Evolutionary conservation across 176 grass and related monocot species (phyloP).

Genomic region (Elymus sibiricus): DNA sequence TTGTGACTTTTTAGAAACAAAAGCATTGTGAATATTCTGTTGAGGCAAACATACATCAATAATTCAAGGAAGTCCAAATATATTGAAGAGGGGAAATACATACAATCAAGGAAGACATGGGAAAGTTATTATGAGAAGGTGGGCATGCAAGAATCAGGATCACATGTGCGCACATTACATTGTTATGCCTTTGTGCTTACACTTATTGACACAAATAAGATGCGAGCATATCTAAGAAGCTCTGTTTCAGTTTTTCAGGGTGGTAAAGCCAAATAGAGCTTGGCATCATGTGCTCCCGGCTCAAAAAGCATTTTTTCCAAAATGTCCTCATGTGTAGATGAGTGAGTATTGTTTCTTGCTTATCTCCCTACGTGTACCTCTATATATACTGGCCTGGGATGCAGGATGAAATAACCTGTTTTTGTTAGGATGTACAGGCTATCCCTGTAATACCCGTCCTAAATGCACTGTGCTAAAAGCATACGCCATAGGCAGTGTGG

Average conservation of each 20-base stretch:
- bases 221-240: background rate
- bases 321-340: background rate
- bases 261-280: background rate
- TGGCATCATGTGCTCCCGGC: background rate
- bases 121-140: background rate
- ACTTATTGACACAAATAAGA: background rate
- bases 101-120: background rate
- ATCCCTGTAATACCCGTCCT: background rate
- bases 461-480: slow-evolving; percentile 12
- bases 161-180: background rate
- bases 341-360: background rate
- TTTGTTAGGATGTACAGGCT: background rate
- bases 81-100: background rate
- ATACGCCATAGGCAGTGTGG: background rate
- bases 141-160: background rate
- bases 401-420: background rate
- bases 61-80: background rate
- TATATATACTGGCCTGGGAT: background rate
- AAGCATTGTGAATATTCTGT: slow-evolving; percentile 6
- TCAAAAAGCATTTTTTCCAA: background rate
- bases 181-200: background rate
- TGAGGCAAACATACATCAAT: background rate
- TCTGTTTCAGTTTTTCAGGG: background rate
- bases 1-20: background rate
- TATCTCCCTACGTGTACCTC: too few relatives aligned